Base-by-base conservation (phyloP, 148 eudicot genomes). In the Silene conica region DNA sequence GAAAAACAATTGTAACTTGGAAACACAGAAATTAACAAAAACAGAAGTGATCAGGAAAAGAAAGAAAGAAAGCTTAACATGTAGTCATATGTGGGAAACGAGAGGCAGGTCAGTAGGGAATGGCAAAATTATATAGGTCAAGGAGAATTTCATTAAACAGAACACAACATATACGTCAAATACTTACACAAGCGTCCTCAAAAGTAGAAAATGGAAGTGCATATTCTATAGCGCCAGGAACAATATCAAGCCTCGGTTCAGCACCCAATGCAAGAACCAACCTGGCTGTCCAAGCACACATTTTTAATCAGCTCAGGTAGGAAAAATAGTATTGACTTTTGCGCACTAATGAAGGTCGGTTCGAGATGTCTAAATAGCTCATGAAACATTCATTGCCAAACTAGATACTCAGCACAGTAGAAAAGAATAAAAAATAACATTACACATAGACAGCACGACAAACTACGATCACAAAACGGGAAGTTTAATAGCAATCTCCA, bases 191-290 rank as follows among this genome's bases (percentile, higher is more conserved):
- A 82, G 97, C 99, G 85, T 95, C 97, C 77, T 90, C 96, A 67
- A 90, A 83, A 73, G 92, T 95, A 75, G 93, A 85, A 84, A 95
- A 95, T 74, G 99, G 97, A 63, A 95, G 79, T 58, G 97, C 97
- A 80, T 79, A 83, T 71, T 92, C 92, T 14, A 79, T 81, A 67
- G 97, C 96, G 78, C 99, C 99, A 1, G 99, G 94, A 67, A 87
- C 96, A 69, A 79, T 64, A 83, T 95, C 96, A 72, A 90, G 86
- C 85, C 85, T 90, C 20, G 97, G 77, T 82, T 89, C 92, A 84
- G 99, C 94, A 83, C 99, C 99, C 87, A 95, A 78, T 70, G 96
- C 97, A 87, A 95, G 96, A 77, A 95, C 99, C 96, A 95, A 86
- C 99, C 99, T 95, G 88, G 90, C 98, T 89, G 92, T 88, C 98